Conservation (phyloP, 2,329 filamentous ascomycete genomes). For the Penicillium fuscoglaucum region DNA sequence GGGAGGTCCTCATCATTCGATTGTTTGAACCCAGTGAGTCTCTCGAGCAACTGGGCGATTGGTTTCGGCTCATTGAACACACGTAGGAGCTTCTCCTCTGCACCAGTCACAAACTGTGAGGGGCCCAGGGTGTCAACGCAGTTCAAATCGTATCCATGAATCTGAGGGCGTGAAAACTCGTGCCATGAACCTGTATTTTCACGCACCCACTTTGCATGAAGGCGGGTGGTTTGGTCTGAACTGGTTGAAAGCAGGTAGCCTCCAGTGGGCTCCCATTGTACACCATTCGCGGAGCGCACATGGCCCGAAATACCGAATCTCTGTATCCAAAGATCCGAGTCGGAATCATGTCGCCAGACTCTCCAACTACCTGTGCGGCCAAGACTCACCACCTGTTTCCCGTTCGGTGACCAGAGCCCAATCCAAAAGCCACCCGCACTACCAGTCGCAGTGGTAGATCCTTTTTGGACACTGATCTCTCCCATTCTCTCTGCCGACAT, state of each 20-base stretch:
- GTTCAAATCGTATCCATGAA: constrained; percentile 97
- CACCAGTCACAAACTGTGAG: constrained; percentile 84
- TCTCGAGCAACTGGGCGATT: constrained; percentile 71
- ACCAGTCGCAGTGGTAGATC: constrained; percentile 92
- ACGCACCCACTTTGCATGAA: constrained; percentile 77
- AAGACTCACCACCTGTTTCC: constrained; percentile 73
- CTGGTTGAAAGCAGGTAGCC: constrained; percentile 86
- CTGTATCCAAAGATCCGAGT: constrained; percentile 71
- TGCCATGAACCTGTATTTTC: constrained; percentile 69
- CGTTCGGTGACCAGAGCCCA: constrained; percentile 83
- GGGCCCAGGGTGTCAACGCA: constrained; percentile 76
- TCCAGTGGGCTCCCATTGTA: constrained; percentile 81
- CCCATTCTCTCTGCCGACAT: constrained; percentile 80
- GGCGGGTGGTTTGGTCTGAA: constrained; percentile 86
- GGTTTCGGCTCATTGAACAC: constrained; percentile 89
- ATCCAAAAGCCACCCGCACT: constrained; percentile 97
- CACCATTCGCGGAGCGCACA: constrained; percentile 73
- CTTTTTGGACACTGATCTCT: constrained; percentile 92
- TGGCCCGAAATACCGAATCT: constrained; percentile 79
- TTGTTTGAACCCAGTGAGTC: constrained; percentile 63
- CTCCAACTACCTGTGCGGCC: constrained; percentile 94
- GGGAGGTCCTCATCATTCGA: constrained; percentile 56
- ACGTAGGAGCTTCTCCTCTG: constrained; percentile 95
- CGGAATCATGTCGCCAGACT: constrained; percentile 68
- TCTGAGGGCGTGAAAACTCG: constrained; percentile 92